Base-by-base conservation (phyloP, 371 early-diverging fungal species). In the Rozella allomycis region DNA sequence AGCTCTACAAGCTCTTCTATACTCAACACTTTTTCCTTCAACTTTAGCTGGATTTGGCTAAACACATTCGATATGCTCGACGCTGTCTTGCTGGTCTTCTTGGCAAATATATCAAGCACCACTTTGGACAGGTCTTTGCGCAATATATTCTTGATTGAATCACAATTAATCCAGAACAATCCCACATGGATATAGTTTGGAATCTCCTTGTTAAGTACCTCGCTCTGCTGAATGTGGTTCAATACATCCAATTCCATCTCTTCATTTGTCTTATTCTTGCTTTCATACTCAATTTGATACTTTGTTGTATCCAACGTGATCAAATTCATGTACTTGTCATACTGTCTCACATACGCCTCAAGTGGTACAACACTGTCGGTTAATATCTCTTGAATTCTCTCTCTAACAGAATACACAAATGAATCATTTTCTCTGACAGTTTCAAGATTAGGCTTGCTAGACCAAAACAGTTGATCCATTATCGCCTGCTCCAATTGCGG, bases 1-100 rank as follows among this genome's bases (percentile, higher is more conserved):
- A 64, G 39, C 41, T 58, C 63, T 6, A 49, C 52, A 2, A 62
- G 39, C 36, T 67, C 67, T 35, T 67, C 67, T 27, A 64, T 59
- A 35, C 56, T 62, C n/a, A 49, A 30, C 1, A 60, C 60, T 17
- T 45, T 37, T 20, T 60, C 58, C 22, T 55, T 57, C 20, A 64
- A 42, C 4, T 45, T 35, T 14, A 30, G 17, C 23, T 59, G 51
- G 18, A 62, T 46, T 11, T 42, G 38, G 3, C 30, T 17, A 33
- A 60, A 64, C 9, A 54, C 31, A 13, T 46, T 43, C 5, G 47
- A 41, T 14, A 67, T 54, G 10, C 34, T 30, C 13, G 41, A 39
- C 3, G 67, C 54, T 18, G 53, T 33, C 25, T 50, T 47, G 1
- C 54, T 39, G 0, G 57, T 49, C n/a, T 47, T 30, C 27, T 43